Evolutionary conservation across 2,329 filamentous ascomycete genomes (phyloP).

Genomic region (Colletotrichum sp.): DNA sequence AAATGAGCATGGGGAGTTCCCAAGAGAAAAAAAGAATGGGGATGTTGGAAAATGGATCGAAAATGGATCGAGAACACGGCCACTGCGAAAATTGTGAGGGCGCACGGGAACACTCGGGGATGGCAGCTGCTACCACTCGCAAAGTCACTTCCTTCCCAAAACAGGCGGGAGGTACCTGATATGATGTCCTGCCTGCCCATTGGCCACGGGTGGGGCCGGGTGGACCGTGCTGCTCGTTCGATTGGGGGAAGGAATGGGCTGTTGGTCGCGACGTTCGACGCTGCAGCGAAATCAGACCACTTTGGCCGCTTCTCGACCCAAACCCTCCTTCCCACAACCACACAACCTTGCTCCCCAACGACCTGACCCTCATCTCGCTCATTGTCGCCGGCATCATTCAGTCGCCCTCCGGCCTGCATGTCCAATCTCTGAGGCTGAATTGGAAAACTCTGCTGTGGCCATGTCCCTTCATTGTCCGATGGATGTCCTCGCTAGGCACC

Average conservation of each 20-base stretch:
- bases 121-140: not conserved
- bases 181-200: not conserved
- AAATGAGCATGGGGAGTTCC: not conserved
- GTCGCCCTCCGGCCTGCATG: not conserved
- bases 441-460: not conserved
- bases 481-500: not conserved
- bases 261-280: conserved; percentile 12
- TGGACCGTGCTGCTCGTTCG: conserved; percentile 7
- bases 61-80: conserved; percentile 8
- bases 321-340: not conserved
- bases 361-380: not conserved
- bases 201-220: not conserved
- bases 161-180: not conserved
- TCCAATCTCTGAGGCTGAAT: not conserved
- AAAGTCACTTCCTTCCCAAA: not conserved
- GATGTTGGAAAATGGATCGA: conserved; percentile 4
- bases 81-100: not conserved
- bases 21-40: not conserved
- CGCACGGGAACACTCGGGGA: conserved; percentile 10
- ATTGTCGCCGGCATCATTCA: not conserved
- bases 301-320: not conserved
- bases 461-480: not conserved
- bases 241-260: not conserved
- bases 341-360: not conserved
- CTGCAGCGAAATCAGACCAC: conserved; percentile 15